Evolutionary conservation across 495 filamentous ascomycete species (phyloP), one percentile per base, ranked within the genome.

Genomic region (Symbiotaphrina buchneri): DNA sequence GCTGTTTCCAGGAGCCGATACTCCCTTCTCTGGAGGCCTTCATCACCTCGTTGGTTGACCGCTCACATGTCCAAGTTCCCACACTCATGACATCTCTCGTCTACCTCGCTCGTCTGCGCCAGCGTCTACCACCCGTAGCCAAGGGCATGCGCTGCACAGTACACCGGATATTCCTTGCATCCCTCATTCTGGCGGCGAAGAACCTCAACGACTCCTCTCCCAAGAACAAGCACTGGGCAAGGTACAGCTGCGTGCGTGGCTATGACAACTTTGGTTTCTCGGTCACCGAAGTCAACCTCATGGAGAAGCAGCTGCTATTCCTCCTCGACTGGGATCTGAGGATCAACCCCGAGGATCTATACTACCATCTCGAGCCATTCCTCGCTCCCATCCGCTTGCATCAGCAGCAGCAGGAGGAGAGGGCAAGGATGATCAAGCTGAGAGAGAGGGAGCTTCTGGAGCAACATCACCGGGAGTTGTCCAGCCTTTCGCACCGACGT

Each of bases 191-290:
- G 18, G 70, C 74, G 6, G 74, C 74, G 6, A 81, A 81, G 61
- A 77, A 81, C 45, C 49, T 81, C 28, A 81, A 81, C 43, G 74
- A 81, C 56, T 92, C 84, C 29, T 91, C 82, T 17, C 87, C 90
- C 31, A 95, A 95, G 73, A 97, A 97, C 66, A 95, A 94, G 69
- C 87, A 97, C 60, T 97, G 87, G 87, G 83, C 87, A 18, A 70
- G 65, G 36, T 97, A 95, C 60, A 85, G 76, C 31, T 52, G 55
- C 24, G 71, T 87, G 35, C 67, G 72, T 41, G 73, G 71, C 28
- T 75, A 55, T 47, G 75, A 78, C 28, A 67, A 57, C 33, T 97
- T 95, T 48, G 76, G 84, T 38, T 97, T 92, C 48, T 83, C 80
- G 2, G 72, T 90, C 21, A 81, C 71, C 45, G 91, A 93, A 44